Conservation (phyloP, 2,329 filamentous ascomycete genomes). For the Fusarium nodosum region DNA sequence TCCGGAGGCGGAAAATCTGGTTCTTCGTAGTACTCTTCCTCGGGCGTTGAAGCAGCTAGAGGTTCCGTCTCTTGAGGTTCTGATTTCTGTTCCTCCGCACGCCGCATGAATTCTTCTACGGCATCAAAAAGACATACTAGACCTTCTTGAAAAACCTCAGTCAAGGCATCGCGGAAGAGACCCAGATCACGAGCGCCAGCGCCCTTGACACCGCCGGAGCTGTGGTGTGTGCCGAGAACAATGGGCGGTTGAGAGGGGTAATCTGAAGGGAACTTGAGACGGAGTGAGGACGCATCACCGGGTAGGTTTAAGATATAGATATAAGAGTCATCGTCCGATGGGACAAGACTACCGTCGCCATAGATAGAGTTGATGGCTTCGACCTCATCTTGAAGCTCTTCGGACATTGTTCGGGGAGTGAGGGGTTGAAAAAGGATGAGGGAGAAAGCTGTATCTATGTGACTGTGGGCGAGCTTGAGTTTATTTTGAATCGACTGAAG, state of each 20-base stretch:
- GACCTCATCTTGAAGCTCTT: constrained; percentile 78
- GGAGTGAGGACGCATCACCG: constrained; percentile 69
- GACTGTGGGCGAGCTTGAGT: background rate
- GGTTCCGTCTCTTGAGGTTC: constrained; percentile 45
- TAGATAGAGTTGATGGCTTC: constrained; percentile 90
- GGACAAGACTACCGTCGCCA: constrained; percentile 72
- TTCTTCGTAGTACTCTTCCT: constrained; percentile 33
- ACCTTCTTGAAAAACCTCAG: constrained; percentile 77
- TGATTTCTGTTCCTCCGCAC: constrained; percentile 54
- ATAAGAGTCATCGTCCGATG: constrained; percentile 52
- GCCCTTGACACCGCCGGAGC: constrained; percentile 78
- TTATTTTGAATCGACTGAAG: background rate
- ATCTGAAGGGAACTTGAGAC: constrained; percentile 75
- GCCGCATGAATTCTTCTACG: constrained; percentile 77
- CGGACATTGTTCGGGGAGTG: constrained; percentile 60
- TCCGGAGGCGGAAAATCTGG: constrained; percentile 47
- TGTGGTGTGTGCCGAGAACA: constrained; percentile 84
- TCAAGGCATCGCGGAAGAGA: constrained; percentile 75
- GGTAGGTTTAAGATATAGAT: constrained; percentile 77
- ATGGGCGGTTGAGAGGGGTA: constrained; percentile 83
- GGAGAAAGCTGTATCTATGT: background rate
- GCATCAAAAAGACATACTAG: constrained; percentile 91
- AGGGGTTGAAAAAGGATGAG: constrained; percentile 11
- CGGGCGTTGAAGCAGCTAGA: constrained; percentile 30
- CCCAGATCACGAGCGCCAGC: constrained; percentile 79